phyloP scores from a whole-genome alignment of 192 early-diverging fungal genomes.

The Linnemannia hyalina region DNA sequence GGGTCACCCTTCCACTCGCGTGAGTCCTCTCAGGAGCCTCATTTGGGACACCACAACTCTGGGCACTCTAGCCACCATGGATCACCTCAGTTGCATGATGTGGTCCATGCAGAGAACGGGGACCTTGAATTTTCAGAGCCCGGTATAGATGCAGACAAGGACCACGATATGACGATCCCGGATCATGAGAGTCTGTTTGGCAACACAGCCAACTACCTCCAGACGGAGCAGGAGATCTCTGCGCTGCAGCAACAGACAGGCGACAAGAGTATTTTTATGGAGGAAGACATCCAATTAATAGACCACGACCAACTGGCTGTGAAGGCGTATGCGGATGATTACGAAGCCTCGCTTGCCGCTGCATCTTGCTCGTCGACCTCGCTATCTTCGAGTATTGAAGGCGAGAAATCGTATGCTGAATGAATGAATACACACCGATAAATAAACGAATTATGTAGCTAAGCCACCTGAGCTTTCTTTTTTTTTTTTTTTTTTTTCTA shows the following conservation, averaged over 20 bases:
- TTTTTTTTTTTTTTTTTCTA: background rate
- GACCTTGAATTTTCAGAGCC: slow-evolving; percentile 16
- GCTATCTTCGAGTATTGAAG: slow-evolving; percentile 23
- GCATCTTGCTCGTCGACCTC: slow-evolving; percentile 31
- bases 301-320: slow-evolving; percentile 47
- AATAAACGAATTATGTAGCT: background rate
- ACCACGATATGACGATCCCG: slow-evolving; percentile 35
- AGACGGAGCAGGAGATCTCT: slow-evolving; percentile 38
- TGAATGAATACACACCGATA: background rate
- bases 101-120: background rate
- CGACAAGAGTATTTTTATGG: slow-evolving; percentile 28
- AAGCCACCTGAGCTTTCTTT: background rate
- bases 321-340: slow-evolving; percentile 42
- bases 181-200: slow-evolving; percentile 48
- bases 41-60: background rate
- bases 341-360: slow-evolving; percentile 36
- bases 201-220: slow-evolving; percentile 38
- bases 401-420: slow-evolving; percentile 7
- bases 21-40: background rate
- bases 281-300: slow-evolving; percentile 20
- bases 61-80: background rate
- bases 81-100: background rate
- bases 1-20: slow-evolving; percentile 10
- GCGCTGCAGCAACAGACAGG: slow-evolving; percentile 28
- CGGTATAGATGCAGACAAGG: slow-evolving; percentile 5